Percentiles rank a stretch among this genome's conserved stretches.
phyloP scores from a whole-genome alignment of 805 yeast species.

The Starmerella tilneyi region DNA sequence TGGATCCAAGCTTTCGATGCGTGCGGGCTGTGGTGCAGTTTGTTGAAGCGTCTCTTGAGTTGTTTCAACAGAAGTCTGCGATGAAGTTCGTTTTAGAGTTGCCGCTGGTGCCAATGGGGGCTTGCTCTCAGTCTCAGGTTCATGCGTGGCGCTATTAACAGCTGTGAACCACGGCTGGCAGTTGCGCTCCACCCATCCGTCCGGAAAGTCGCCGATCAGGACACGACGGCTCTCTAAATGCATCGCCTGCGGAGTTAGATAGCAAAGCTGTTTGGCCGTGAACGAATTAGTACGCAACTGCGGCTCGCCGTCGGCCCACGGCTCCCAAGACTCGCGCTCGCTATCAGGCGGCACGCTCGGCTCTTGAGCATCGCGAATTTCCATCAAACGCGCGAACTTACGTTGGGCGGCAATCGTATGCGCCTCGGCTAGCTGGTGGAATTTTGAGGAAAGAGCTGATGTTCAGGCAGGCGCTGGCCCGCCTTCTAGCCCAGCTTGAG shows the following conservation, averaged over 20 bases:
- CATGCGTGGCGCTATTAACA: constrained; percentile 16
- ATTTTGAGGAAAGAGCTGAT: too few relatives aligned
- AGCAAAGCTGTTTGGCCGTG: constrained; percentile 30
- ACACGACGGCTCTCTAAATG: constrained; percentile 28
- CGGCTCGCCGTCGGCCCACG: constrained; percentile 16
- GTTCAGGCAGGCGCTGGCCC: too few relatives aligned
- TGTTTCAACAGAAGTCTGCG: too few relatives aligned
- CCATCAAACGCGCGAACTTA: too few relatives aligned
- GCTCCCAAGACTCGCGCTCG: constrained; percentile 11
- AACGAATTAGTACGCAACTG: constrained; percentile 24
- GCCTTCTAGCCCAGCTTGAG: too few relatives aligned
- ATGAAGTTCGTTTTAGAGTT: not conserved
- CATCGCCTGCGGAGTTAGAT: constrained; percentile 26
- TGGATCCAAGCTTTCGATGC: too few relatives aligned
- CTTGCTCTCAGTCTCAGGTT: not conserved
- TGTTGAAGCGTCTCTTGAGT: too few relatives aligned
- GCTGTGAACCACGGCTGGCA: constrained; percentile 15
- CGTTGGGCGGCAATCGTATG: too few relatives aligned
- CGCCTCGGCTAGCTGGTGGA: too few relatives aligned
- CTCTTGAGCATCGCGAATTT: too few relatives aligned
- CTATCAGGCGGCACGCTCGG: not conserved
- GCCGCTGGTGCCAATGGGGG: not conserved
- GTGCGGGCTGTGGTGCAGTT: too few relatives aligned
- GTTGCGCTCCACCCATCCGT: constrained; percentile 17
- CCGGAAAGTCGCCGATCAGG: constrained; percentile 31